These are phyloP conservation scores for Furcasterigmium sp. DNA, from an alignment of 2,329 filamentous ascomycete species.

Conservation along the genomic window DNA sequence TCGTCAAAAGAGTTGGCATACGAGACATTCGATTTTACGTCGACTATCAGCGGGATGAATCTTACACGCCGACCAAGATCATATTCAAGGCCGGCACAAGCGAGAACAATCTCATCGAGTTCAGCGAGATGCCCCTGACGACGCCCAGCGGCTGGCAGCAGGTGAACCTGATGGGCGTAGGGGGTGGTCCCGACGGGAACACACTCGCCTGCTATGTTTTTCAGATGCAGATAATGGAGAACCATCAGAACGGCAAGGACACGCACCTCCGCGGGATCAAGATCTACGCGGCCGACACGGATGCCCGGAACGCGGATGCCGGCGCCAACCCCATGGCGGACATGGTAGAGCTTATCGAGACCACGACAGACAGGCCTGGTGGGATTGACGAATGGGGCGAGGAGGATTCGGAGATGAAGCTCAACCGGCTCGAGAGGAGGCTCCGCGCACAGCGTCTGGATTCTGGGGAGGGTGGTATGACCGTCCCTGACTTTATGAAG, in stretches of 20 bases:
- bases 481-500: conserved; percentile 35
- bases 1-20: conserved; percentile 77
- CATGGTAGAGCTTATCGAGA: conserved; percentile 19
- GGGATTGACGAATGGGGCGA: neutral
- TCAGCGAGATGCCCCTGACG: conserved; percentile 72
- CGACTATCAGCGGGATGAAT: conserved; percentile 90
- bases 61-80: conserved; percentile 93
- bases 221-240: conserved; percentile 87
- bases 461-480: conserved; percentile 25
- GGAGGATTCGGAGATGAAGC: conserved; percentile 9
- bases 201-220: conserved; percentile 84
- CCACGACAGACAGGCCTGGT: neutral
- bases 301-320: conserved; percentile 33
- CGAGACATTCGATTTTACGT: conserved; percentile 77
- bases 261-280: conserved; percentile 95
- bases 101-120: conserved; percentile 86
- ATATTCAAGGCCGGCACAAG: conserved; percentile 84
- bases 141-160: conserved; percentile 88
- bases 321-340: conserved; percentile 24
- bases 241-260: conserved; percentile 98
- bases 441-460: conserved; percentile 23
- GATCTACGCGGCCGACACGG: conserved; percentile 62
- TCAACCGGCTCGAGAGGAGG: conserved; percentile 21
- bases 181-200: conserved; percentile 59
- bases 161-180: conserved; percentile 55